These are phyloP conservation scores for Xylariaceae sp. DNA, from an alignment of 2,329 filamentous ascomycete species.

Conservation along the genomic window DNA sequence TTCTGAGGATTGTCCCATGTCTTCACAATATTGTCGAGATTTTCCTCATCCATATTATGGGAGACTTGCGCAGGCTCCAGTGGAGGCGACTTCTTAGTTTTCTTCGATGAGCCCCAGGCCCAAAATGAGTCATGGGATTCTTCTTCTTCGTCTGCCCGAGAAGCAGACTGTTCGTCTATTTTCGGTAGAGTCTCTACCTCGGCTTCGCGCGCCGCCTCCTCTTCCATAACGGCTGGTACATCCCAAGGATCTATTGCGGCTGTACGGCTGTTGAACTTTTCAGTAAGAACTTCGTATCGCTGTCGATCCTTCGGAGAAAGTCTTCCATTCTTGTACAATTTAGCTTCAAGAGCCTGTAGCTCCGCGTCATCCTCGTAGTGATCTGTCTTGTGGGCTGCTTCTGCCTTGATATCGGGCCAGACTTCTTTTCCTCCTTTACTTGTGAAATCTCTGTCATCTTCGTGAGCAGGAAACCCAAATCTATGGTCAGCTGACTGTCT, in stretches of 20 bases:
- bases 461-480: conserved; percentile 26
- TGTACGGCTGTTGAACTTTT: conserved; percentile 11
- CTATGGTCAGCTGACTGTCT: conserved; percentile 25
- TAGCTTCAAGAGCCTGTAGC: conserved; percentile 2
- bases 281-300: conserved; percentile 12
- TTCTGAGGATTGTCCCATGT: conserved; percentile 15
- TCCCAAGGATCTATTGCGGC: conserved; percentile 5
- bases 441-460: background rate
- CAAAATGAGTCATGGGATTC: conserved; percentile 34
- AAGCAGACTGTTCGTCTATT: background rate
- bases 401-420: background rate
- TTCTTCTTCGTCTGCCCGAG: conserved; percentile 35
- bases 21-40: background rate
- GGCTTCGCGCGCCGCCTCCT: conserved; percentile 6
- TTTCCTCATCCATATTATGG: background rate
- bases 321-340: conserved; percentile 8
- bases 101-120: conserved; percentile 38
- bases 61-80: conserved; percentile 38
- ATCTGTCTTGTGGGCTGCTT: conserved; percentile 25
- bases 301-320: conserved; percentile 9
- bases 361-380: conserved; percentile 26
- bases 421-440: background rate
- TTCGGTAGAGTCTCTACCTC: conserved; percentile 19
- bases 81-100: conserved; percentile 38
- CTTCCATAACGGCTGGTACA: conserved; percentile 16